Conservation (phyloP, 257 asterid species). For the Leptodermis oblonga region DNA sequence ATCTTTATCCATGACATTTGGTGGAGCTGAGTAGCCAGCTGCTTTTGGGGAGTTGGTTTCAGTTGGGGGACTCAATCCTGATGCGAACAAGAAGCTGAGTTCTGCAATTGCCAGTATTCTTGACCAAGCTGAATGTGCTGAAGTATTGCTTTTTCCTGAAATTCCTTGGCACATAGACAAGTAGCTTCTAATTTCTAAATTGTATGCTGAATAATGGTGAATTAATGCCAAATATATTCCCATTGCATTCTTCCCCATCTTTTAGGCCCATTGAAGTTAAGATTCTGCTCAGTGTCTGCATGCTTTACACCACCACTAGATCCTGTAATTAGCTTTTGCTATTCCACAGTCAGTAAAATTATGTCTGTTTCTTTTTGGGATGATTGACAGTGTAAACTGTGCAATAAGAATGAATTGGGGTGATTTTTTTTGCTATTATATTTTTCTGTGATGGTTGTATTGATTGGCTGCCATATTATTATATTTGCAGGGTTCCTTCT, state of each 20-base stretch:
- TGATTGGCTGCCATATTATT: conserved; percentile 21
- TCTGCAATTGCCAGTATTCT: conserved; percentile 72
- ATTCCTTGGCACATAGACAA: conserved; percentile 76
- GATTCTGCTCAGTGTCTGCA: conserved; percentile 81
- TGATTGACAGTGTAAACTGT: conserved; percentile 1
- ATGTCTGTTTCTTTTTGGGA: conserved; percentile 7
- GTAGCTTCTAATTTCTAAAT: conserved; percentile 11
- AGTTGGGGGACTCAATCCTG: conserved; percentile 71
- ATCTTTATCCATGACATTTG: conserved; percentile 78
- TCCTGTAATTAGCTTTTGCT: conserved; percentile 49
- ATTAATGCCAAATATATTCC: conserved; percentile 32
- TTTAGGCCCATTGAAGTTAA: conserved; percentile 77
- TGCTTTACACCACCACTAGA: conserved; percentile 74
- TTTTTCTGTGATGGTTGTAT: background rate
- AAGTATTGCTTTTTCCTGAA: conserved; percentile 80
- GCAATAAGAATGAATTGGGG: too few relatives aligned
- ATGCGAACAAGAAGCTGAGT: conserved; percentile 76
- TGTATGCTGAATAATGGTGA: conserved; percentile 12
- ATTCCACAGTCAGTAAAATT: conserved; percentile 27
- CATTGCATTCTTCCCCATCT: conserved; percentile 64
- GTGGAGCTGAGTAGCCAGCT: conserved; percentile 82
- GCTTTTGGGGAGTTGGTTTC: conserved; percentile 87
- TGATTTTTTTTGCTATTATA: too few relatives aligned
- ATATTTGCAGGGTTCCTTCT: too few relatives aligned
- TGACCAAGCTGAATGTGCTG: conserved; percentile 58